Evolutionary conservation across 805 yeast species (phyloP), one percentile per base, ranked within the genome.

Genomic region (Sporopachydermia quercuum): DNA sequence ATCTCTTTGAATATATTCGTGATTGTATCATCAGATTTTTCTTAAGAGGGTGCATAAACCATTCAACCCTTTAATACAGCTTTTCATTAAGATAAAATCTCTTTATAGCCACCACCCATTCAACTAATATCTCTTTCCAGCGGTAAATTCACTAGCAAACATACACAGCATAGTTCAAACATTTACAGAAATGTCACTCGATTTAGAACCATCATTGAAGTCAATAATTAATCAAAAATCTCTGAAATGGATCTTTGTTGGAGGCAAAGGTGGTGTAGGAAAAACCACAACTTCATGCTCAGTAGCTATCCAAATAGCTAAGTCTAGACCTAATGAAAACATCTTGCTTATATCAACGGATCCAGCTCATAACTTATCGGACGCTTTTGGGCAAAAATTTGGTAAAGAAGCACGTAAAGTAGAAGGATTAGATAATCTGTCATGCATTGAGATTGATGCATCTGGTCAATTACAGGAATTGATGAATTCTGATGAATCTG

Each of bases 181-280:
- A n/a, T n/a, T n/a, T n/a, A n/a, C n/a, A n/a, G n/a, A n/a, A n/a
- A 23, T 23, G 30, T 23, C 30, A n/a, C n/a, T 34, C 36, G 34
- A 16, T 14, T 48, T 60, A 43, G 65, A 60, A 16, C 65, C 67
- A 18, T 62, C 65, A n/a, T 48, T 64, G 18, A 54, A 63, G 39
- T 57, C 60, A 38, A 50, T 64, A 34, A 47, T 64, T 5, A 65
- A 65, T 43, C 67, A 62, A 43, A 55, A 51, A 39, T 44, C 80
- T 8, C 71, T 91, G 54, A 83, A 82, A 55, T 91, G 99, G 99
- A 79, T 91, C 46, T 91, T 91, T 54, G 97, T 89, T 36, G 99
- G 99, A 48, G 99, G 99, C 50, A 91, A 91, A 66, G 99, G 99
- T 59, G 99, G 99, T 62, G 99, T 91, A 18, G 99, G 99, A 53